A percentile compares a stretch with the other conserved stretches of the same genome.
Conservation (phyloP, 768 basidiomycete genomes). For the Cystobasidium onofrii region DNA sequence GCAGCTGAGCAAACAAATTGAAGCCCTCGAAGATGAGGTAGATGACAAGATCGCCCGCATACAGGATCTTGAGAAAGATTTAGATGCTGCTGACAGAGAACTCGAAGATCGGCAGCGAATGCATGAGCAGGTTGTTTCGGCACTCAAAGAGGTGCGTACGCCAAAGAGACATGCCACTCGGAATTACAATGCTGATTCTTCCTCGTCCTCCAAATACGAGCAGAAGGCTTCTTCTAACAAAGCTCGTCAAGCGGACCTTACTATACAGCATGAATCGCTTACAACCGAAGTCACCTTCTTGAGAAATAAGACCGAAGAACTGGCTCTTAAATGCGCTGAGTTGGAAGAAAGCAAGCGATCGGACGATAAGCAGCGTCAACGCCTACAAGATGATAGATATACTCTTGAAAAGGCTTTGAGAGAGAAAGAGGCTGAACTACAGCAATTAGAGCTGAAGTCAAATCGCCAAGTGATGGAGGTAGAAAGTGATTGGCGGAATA, state of each 20-base stretch:
- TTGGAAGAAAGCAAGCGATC: conserved; percentile 66
- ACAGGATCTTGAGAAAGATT: conserved; percentile 54
- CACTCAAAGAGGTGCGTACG: conserved; percentile 67
- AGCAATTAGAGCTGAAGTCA: background rate
- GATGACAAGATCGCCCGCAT: conserved; percentile 50
- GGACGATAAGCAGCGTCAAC: conserved; percentile 52
- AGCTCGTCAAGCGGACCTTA: conserved; percentile 44
- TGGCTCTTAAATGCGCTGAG: conserved; percentile 51
- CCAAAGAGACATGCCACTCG: background rate
- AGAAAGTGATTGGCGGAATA: conserved; percentile 11
- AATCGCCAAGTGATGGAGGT: conserved; percentile 13
- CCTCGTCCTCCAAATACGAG: background rate
- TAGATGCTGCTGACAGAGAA: conserved; percentile 46
- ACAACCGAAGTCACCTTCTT: conserved; percentile 59
- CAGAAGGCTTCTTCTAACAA: conserved; percentile 23
- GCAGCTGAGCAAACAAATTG: conserved; percentile 59
- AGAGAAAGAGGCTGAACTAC: conserved; percentile 38
- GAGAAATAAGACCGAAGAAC: conserved; percentile 65
- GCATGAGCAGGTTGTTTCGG: conserved; percentile 64
- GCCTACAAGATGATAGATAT: conserved; percentile 34
- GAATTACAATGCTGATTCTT: background rate
- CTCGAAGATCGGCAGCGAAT: conserved; percentile 55
- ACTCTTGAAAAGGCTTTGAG: conserved; percentile 39
- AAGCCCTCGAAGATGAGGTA: conserved; percentile 75
- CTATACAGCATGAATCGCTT: conserved; percentile 58